Evolutionary conservation across 371 early-diverging fungal genomes (phyloP).

Genomic region (Dichotomocladium elegans): DNA sequence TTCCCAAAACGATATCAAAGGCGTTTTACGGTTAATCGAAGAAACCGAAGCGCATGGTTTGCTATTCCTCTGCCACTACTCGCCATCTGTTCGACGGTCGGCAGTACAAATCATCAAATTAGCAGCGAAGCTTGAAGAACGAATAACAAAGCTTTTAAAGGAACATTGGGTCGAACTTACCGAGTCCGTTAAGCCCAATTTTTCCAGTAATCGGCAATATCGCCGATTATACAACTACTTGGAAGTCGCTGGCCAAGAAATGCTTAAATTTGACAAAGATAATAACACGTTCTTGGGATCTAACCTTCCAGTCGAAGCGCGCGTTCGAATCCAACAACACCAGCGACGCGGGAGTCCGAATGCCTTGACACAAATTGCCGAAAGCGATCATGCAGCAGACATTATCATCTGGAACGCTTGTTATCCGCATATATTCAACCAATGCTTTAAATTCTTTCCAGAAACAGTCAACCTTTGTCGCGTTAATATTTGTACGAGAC

Average conservation of each 20-base stretch:
- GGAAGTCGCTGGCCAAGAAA: slow-evolving; percentile 41
- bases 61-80: slow-evolving; percentile 66
- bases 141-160: slow-evolving; percentile 19
- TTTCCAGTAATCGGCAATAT: slow-evolving; percentile 7
- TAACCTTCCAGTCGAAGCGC: slow-evolving; percentile 38
- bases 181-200: slow-evolving; percentile 2
- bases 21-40: slow-evolving; percentile 53
- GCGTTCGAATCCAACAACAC: slow-evolving; percentile 47
- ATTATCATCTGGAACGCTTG: slow-evolving; percentile 55
- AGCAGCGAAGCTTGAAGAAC: slow-evolving; percentile 50
- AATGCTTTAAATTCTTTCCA: slow-evolving; percentile 61
- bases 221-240: slow-evolving; percentile 40
- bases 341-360: slow-evolving; percentile 33
- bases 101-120: slow-evolving; percentile 59
- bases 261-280: slow-evolving; percentile 54
- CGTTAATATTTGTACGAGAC: slow-evolving; percentile 53
- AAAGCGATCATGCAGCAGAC: slow-evolving; percentile 48
- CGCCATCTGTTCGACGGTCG: slow-evolving; percentile 51
- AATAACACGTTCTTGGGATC: slow-evolving; percentile 38
- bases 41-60: slow-evolving; percentile 76
- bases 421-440: slow-evolving; percentile 65
- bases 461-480: slow-evolving; percentile 58
- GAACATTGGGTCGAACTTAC: slow-evolving; percentile 4
- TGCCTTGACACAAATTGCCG: slow-evolving; percentile 33
- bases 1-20: slow-evolving; percentile 11